Percentiles rank a stretch among this genome's conserved stretches.
These are phyloP conservation scores for Boletus subcaerulescens DNA, from an alignment of 768 basidiomycete genomes.

Conservation along the genomic window DNA sequence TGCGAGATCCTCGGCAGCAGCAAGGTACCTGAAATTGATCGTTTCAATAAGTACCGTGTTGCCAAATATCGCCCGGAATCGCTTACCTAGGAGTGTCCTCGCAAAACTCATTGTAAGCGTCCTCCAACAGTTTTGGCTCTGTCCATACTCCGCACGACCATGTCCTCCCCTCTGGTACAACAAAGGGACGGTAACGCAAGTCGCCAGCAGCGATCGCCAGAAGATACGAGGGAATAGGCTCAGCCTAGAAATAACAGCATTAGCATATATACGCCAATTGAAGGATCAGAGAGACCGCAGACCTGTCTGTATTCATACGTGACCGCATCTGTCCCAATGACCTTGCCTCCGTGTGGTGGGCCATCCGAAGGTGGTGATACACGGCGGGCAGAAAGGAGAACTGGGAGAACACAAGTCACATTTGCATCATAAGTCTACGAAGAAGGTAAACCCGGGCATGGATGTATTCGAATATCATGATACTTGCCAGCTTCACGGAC, in stretches of 20 bases:
- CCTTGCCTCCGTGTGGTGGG: constrained; percentile 68
- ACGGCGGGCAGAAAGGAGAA: constrained; percentile 81
- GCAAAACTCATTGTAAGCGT: constrained; percentile 82
- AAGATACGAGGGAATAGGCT: constrained; percentile 89
- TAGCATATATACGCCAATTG: background rate
- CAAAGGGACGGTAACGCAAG: constrained; percentile 68
- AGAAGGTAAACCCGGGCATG: background rate
- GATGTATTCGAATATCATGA: fast-evolving
- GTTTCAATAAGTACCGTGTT: too few species aligned
- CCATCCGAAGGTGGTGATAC: constrained; percentile 71
- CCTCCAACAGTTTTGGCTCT: constrained; percentile 78
- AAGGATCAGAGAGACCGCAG: constrained; percentile 7
- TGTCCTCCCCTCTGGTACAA: constrained; percentile 52
- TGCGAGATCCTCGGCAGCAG: constrained; percentile 67
- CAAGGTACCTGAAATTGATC: constrained; percentile 55
- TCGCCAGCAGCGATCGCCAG: constrained; percentile 89
- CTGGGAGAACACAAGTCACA: constrained; percentile 77
- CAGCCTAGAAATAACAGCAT: constrained; percentile 45
- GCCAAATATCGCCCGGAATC: too few species aligned
- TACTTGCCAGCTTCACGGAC: constrained; percentile 74
- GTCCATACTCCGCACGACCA: constrained; percentile 91
- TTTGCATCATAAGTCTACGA: constrained; percentile 77
- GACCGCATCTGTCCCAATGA: constrained; percentile 69
- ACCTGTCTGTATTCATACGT: constrained; percentile 80
- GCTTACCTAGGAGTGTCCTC: constrained; percentile 74